Conservation (phyloP, 208 protist genomes). For the Leishmania major region DNA sequence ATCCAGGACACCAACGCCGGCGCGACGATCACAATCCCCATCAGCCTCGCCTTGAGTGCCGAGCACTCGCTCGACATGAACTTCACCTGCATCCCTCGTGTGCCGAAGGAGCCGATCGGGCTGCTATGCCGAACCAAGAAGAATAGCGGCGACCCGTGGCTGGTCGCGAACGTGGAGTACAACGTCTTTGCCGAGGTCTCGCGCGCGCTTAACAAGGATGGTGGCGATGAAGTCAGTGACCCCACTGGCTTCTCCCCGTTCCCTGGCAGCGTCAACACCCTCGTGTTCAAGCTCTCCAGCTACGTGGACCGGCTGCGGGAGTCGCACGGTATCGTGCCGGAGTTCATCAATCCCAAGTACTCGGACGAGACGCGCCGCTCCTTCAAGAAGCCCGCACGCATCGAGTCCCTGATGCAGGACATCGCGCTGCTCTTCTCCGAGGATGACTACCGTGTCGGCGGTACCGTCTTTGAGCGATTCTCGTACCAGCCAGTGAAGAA, state of each 20-base stretch:
- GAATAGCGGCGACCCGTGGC: slow-evolving; percentile 29
- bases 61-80: slow-evolving; percentile 79
- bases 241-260: slow-evolving; percentile 72
- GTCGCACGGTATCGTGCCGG: slow-evolving; percentile 79
- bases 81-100: slow-evolving; percentile 89
- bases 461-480: slow-evolving; percentile 69
- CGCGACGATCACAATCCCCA: slow-evolving; percentile 67
- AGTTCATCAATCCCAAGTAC: slow-evolving; percentile 97
- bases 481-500: slow-evolving; percentile 92
- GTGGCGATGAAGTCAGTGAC: slow-evolving; percentile 44
- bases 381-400: slow-evolving; percentile 83
- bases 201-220: slow-evolving; percentile 40
- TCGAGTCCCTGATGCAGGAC: slow-evolving; percentile 94
- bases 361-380: slow-evolving; percentile 45
- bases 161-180: slow-evolving; percentile 84
- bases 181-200: slow-evolving; percentile 77
- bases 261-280: slow-evolving; percentile 93
- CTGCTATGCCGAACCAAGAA: slow-evolving; percentile 53
- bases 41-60: slow-evolving; percentile 82
- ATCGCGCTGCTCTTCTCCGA: slow-evolving; percentile 66
- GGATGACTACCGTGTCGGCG: slow-evolving; percentile 61
- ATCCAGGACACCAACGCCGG: slow-evolving; percentile 95
- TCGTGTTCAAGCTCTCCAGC: slow-evolving; percentile 68
- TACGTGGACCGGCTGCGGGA: slow-evolving; percentile 64
- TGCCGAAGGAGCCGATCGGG: slow-evolving; percentile 83